These are phyloP conservation scores for Paraphoma sp. DNA, from an alignment of 2,329 filamentous ascomycete genomes.

Conservation along the genomic window DNA sequence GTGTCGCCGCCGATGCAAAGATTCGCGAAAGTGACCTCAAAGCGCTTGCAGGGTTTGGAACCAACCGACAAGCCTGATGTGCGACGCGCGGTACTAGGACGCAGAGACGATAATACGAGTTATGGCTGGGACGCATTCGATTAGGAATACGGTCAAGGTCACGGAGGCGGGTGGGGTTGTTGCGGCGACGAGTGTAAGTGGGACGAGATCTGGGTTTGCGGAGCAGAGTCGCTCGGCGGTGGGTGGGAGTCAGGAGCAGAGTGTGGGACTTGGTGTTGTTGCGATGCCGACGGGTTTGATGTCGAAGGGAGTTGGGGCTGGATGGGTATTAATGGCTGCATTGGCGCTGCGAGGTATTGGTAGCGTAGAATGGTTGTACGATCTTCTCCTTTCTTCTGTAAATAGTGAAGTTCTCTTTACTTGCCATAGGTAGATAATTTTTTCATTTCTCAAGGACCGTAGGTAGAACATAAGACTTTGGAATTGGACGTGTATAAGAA, in stretches of 20 bases:
- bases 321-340: constrained; percentile 12
- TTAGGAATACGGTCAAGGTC: constrained; percentile 11
- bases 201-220: constrained; percentile 1
- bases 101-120: constrained; percentile 9
- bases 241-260: background rate
- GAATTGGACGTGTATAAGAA: background rate
- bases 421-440: too few species aligned
- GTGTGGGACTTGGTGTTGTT: constrained; percentile 7
- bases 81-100: background rate
- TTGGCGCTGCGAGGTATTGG: constrained; percentile 4
- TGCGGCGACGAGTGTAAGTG: background rate
- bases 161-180: constrained; percentile 5
- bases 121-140: constrained; percentile 7
- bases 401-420: background rate
- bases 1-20: background rate
- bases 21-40: background rate
- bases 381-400: background rate
- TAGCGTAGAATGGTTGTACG: background rate
- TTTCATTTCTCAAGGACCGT: too few species aligned
- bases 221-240: background rate
- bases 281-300: constrained; percentile 12
- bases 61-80: background rate
- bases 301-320: constrained; percentile 9
- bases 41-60: background rate
- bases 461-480: background rate